Evolutionary conservation across 2,329 filamentous ascomycete species (phyloP).

Genomic region (Didymella segeticola): DNA sequence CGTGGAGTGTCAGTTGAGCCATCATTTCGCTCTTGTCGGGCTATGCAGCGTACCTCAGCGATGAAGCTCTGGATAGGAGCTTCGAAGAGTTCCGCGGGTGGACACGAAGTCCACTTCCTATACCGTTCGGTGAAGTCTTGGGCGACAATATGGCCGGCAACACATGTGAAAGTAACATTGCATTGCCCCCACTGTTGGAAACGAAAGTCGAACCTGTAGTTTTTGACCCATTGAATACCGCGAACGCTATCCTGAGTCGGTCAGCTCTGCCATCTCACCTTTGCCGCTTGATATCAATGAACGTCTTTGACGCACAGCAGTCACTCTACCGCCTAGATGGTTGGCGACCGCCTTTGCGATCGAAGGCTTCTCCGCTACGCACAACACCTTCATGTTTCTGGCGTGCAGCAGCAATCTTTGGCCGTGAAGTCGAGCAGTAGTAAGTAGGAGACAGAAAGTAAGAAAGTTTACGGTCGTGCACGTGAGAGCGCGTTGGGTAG

Average conservation of each 20-base stretch:
- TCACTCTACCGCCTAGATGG: slow-evolving; percentile 82
- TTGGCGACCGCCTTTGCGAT: slow-evolving; percentile 93
- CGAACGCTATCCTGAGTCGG: slow-evolving; percentile 11
- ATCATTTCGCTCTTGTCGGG: slow-evolving; percentile 13
- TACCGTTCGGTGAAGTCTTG: slow-evolving; percentile 77
- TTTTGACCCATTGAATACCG: slow-evolving; percentile 76
- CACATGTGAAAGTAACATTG: slow-evolving; percentile 90
- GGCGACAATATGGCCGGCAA: slow-evolving; percentile 85
- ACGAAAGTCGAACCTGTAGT: slow-evolving; percentile 89
- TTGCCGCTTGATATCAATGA: not conserved
- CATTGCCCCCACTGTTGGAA: slow-evolving; percentile 86
- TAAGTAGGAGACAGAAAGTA: no score
- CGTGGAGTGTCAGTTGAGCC: not conserved
- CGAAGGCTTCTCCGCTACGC: slow-evolving; percentile 87
- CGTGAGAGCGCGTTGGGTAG: slow-evolving; percentile 45
- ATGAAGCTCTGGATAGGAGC: slow-evolving; percentile 76
- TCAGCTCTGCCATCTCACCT: slow-evolving; percentile 15
- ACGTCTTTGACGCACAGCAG: slow-evolving; percentile 61
- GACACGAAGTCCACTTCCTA: slow-evolving; percentile 81
- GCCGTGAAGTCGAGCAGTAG: slow-evolving; percentile 2
- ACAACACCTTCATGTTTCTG: slow-evolving; percentile 64
- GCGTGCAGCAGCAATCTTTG: slow-evolving; percentile 7
- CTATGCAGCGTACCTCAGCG: slow-evolving; percentile 60
- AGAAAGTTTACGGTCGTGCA: slow-evolving; percentile 25
- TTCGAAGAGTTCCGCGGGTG: slow-evolving; percentile 79